Conservation (phyloP, 176 grass and related monocot species). For the Thinopyrum elongatum region DNA sequence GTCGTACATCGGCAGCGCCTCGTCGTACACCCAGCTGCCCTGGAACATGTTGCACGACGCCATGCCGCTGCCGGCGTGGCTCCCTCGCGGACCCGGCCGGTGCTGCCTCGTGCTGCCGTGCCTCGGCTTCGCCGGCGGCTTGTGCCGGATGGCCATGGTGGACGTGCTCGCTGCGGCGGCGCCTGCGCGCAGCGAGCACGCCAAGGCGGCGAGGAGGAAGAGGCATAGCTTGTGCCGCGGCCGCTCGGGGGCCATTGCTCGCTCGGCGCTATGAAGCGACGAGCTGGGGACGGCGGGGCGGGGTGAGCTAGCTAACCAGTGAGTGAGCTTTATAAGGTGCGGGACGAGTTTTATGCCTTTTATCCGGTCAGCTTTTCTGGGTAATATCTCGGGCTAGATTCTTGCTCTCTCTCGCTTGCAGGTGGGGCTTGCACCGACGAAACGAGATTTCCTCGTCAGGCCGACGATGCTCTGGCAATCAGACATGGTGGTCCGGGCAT, state of each 20-base stretch:
- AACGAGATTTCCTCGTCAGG: not conserved
- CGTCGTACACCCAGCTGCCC: conserved; percentile 80
- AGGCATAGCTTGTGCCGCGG: not conserved
- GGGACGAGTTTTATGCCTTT: not conserved
- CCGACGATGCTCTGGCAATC: not conserved
- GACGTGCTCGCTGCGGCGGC: not conserved
- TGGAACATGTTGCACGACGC: conserved; percentile 79
- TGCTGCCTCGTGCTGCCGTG: conserved; percentile 32
- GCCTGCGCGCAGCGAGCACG: conserved; percentile 23
- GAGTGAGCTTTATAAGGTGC: conserved; percentile 16
- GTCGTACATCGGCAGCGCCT: conserved; percentile 61
- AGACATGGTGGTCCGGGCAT: not conserved
- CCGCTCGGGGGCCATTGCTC: conserved; percentile 31
- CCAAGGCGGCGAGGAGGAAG: conserved; percentile 15
- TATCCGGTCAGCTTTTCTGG: conserved; percentile 32
- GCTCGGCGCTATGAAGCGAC: not conserved
- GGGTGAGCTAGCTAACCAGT: not conserved
- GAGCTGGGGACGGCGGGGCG: not conserved
- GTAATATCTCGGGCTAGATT: conserved; percentile 40
- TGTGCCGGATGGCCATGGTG: conserved; percentile 40
- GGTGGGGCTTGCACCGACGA: not conserved
- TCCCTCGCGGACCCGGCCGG: not conserved
- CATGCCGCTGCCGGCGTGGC: conserved; percentile 23
- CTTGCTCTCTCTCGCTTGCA: not conserved
- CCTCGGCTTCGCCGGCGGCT: conserved; percentile 10